Base-by-base conservation (phyloP, 2,329 filamentous ascomycete species). In the Ilyonectria destructans region DNA sequence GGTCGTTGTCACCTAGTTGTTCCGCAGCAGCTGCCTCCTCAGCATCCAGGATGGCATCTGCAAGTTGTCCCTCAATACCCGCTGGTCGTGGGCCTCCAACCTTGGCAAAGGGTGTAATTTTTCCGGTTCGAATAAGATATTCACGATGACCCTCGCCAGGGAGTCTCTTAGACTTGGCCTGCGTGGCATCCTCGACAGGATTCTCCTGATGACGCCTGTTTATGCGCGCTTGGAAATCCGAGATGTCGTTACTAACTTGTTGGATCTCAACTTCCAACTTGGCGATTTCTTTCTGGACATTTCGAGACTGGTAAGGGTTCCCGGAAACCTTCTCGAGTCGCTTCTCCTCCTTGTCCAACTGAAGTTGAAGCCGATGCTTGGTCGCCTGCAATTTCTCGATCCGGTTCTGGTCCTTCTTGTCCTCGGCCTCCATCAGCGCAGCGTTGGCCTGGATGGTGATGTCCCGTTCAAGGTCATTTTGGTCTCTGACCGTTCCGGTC, bases 81-180 rank as follows among this genome's bases (percentile, higher is more conserved):
- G 89, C 85, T 4, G 86, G 86, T 2, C 90, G 83, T n/a, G 89
- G 86, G 15, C 89, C 87, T 29, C 90, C 90, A 74, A 97, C 88
- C 70, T 92, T 93, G 8, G 95, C 93, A 77, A 99, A 99, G 0
- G 96, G 96, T 0, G 96, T 99, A 73, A 99, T 98, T 82, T 98
- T 98, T 69, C 96, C 96, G 0, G 96, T 99, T 31, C 96, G 91
- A 56, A 99, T 96, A 54, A 99, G 88, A 78, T 93, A 99, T 54
- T 97, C 95, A 58, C 95, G 90, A 68, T 94, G 91, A 26, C 89
- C 94, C 83, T 98, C 96, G 68, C 93, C 93, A 1, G 93, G 90
- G 64, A 96, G 82, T 61, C 89, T 90, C 66, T 87, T 86, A 59
- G 87, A 90, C 31, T 87, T 87, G 15, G 78, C 77, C 35, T 84